Conservation (phyloP, 768 basidiomycete species). For the Russula virescens region DNA sequence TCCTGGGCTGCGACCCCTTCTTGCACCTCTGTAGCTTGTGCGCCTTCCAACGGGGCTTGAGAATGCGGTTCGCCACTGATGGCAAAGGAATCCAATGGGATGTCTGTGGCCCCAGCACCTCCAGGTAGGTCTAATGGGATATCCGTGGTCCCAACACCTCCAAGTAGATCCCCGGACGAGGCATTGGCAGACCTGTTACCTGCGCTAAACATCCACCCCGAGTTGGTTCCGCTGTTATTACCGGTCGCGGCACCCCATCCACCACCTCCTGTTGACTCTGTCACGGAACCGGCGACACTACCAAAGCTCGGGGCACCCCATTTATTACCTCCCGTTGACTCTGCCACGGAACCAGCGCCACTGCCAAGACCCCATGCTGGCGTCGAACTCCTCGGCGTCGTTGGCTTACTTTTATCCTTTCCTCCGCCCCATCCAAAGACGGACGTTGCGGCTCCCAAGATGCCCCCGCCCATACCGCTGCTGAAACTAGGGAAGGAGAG, state of each 20-base stretch:
- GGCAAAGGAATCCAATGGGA: background rate
- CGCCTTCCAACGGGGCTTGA: background rate
- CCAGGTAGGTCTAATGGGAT: background rate
- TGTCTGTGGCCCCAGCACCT: background rate
- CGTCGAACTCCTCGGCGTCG: background rate
- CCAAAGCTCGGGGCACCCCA: conserved; percentile 12
- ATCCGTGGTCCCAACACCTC: background rate
- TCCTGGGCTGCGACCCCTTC: background rate
- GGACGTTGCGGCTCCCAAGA: conserved; percentile 1
- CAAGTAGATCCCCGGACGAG: conserved; percentile 11
- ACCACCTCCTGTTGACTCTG: conserved; percentile 1
- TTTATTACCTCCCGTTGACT: conserved; percentile 1
- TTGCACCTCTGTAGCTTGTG: background rate
- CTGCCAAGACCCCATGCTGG: conserved; percentile 8
- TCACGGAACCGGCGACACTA: background rate
- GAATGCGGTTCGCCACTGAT: background rate
- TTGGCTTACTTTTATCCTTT: conserved; percentile 3
- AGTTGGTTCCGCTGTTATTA: conserved; percentile 9
- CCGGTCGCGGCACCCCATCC: conserved; percentile 21
- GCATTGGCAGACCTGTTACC: background rate
- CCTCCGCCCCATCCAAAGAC: conserved; percentile 13
- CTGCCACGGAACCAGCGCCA: background rate
- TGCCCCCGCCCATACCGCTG: background rate
- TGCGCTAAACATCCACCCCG: background rate
- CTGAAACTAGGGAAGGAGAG: background rate